phyloP scores from a whole-genome alignment of 805 yeast genomes.

The Pichia exigua region DNA sequence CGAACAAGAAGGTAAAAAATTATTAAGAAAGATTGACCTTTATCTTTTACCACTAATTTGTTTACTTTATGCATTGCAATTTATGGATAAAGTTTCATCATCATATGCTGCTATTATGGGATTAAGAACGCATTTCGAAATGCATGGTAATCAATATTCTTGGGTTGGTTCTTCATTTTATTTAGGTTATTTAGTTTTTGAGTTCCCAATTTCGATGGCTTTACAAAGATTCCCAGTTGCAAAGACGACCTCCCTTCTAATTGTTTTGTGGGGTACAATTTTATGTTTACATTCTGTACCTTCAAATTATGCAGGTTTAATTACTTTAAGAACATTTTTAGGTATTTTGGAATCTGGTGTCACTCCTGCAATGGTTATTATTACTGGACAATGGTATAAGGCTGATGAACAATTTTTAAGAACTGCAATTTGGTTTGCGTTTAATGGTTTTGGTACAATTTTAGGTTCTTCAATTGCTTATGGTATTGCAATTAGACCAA shows the following conservation, averaged over 20 bases:
- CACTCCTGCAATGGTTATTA: constrained; percentile 31
- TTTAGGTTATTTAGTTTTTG: constrained; percentile 42
- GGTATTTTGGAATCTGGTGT: constrained; percentile 36
- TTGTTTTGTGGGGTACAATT: constrained; percentile 39
- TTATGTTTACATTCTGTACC: constrained; percentile 42
- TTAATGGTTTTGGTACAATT: constrained; percentile 26
- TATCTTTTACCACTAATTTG: constrained; percentile 44
- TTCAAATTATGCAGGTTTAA: constrained; percentile 38
- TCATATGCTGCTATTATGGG: constrained; percentile 55
- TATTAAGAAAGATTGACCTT: constrained; percentile 38
- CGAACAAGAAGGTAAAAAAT: constrained; percentile 5
- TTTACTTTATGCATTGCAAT: constrained; percentile 42
- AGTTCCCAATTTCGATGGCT: constrained; percentile 42
- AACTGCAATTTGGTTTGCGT: constrained; percentile 25
- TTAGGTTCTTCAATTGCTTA: constrained; percentile 28
- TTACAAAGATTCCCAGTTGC: constrained; percentile 41
- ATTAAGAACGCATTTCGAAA: constrained; percentile 37
- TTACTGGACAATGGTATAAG: constrained; percentile 27
- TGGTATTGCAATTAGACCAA: constrained; percentile 24
- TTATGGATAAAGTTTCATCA: constrained; percentile 51
- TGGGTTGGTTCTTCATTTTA: constrained; percentile 26
- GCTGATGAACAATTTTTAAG: constrained; percentile 27
- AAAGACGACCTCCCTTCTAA: constrained; percentile 22
- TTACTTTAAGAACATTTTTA: constrained; percentile 39
- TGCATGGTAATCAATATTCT: constrained; percentile 34